Conservation (phyloP, 2,329 filamentous ascomycete genomes). For the Pseudogymnoascus sp. region DNA sequence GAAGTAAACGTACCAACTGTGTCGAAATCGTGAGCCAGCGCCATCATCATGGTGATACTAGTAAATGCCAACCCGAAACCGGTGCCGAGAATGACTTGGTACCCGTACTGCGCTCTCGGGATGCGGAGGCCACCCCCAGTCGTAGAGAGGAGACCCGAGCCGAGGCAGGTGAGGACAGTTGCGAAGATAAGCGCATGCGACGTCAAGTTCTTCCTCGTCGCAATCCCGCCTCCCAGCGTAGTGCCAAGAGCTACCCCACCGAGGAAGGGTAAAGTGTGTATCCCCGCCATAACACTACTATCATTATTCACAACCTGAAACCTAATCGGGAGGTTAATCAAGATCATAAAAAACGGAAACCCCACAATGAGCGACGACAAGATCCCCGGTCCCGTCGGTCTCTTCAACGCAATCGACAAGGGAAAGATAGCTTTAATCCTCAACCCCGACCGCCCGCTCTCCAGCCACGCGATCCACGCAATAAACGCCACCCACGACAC, state of each 20-base stretch:
- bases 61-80: constrained; percentile 42
- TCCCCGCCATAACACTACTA: constrained; percentile 43
- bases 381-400: constrained; percentile 32
- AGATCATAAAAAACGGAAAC: constrained; percentile 48
- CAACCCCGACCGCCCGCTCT: constrained; percentile 24
- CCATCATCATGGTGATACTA: constrained; percentile 40
- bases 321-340: constrained; percentile 49
- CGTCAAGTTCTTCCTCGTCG: constrained; percentile 45
- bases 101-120: constrained; percentile 35
- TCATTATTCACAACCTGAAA: constrained; percentile 51
- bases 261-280: constrained; percentile 51
- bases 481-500: constrained; percentile 31
- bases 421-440: constrained; percentile 16
- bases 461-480: constrained; percentile 32
- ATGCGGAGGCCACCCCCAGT: constrained; percentile 12
- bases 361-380: constrained; percentile 49
- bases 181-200: constrained; percentile 42
- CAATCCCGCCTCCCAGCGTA: constrained; percentile 45
- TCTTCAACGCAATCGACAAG: neutral
- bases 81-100: constrained; percentile 47
- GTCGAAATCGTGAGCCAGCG: constrained; percentile 38
- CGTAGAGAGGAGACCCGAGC: constrained; percentile 41
- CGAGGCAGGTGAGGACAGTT: constrained; percentile 43
- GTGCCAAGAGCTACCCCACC: constrained; percentile 48
- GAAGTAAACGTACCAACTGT: constrained; percentile 25